Percentiles rank a stretch among this genome's conserved stretches.
Evolutionary conservation across 768 basidiomycete genomes (phyloP).

Genomic region (Serendipita vermifera): DNA sequence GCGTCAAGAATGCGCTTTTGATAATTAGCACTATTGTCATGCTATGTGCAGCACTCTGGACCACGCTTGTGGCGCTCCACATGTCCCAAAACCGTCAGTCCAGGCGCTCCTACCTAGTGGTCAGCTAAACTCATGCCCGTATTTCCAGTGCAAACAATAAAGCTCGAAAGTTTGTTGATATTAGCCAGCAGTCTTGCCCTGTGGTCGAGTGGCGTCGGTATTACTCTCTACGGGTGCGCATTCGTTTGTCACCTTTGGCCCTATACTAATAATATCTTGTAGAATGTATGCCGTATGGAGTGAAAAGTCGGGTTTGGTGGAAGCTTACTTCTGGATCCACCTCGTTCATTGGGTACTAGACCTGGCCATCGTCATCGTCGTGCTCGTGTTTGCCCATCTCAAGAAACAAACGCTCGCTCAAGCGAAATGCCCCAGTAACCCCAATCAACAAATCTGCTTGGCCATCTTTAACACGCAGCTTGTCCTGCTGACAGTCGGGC

Average conservation of each 20-base stretch:
- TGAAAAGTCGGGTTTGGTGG: neutral
- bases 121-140: no score
- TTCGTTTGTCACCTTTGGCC: neutral
- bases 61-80: no score
- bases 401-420: neutral
- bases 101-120: no score
- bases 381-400: neutral
- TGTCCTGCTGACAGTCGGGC: neutral
- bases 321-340: conserved; percentile 5
- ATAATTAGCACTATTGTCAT: no score
- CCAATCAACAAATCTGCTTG: neutral
- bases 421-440: neutral
- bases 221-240: neutral
- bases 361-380: neutral
- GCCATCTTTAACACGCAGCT: neutral
- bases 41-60: no score
- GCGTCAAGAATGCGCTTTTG: no score
- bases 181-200: neutral
- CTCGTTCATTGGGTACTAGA: neutral
- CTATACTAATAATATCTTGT: no score
- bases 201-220: neutral
- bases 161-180: no score
- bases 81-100: no score
- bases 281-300: conserved; percentile 2
- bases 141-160: no score